Percentiles rank a stretch among this genome's conserved stretches.
Evolutionary conservation across 305 asterid genomes (phyloP).

Genomic region (Fraxinus platypoda): DNA sequence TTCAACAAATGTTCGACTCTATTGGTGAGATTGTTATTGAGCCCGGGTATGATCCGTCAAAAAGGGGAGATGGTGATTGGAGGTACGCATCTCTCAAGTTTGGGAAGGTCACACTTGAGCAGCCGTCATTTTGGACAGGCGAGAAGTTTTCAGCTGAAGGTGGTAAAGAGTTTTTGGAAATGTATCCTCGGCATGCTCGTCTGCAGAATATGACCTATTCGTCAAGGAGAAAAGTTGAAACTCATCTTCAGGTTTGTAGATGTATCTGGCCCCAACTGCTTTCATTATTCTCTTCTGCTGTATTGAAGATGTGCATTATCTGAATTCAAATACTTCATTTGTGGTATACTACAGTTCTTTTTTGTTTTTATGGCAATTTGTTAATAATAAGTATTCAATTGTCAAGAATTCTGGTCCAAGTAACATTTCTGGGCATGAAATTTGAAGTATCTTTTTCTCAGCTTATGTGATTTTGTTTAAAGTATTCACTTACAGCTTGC

Average conservation of each 20-base stretch:
- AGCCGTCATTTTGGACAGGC: conserved; percentile 58
- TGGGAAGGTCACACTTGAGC: conserved; percentile 73
- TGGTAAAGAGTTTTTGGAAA: conserved; percentile 41
- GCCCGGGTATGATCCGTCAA: conserved; percentile 84
- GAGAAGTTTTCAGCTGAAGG: conserved; percentile 59
- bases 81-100: conserved; percentile 64
- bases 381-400: background rate
- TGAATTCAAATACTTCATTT: background rate
- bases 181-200: conserved; percentile 85
- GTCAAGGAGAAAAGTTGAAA: conserved; percentile 59
- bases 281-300: background rate
- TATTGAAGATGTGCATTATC: conserved; percentile 4
- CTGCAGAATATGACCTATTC: conserved; percentile 91
- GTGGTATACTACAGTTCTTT: background rate
- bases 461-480: background rate
- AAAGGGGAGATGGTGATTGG: conserved; percentile 86
- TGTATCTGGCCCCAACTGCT: conserved; percentile 7
- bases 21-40: conserved; percentile 68
- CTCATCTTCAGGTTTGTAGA: conserved; percentile 56
- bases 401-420: background rate
- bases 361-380: background rate
- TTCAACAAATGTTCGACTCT: conserved; percentile 72
- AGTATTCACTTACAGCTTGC: background rate
- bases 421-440: background rate
- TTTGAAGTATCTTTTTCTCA: background rate